A percentile compares a stretch with the other conserved stretches of the same genome.
Evolutionary conservation across 2,329 filamentous ascomycete species (phyloP).

Genomic region (Sphaerulina populicola): DNA sequence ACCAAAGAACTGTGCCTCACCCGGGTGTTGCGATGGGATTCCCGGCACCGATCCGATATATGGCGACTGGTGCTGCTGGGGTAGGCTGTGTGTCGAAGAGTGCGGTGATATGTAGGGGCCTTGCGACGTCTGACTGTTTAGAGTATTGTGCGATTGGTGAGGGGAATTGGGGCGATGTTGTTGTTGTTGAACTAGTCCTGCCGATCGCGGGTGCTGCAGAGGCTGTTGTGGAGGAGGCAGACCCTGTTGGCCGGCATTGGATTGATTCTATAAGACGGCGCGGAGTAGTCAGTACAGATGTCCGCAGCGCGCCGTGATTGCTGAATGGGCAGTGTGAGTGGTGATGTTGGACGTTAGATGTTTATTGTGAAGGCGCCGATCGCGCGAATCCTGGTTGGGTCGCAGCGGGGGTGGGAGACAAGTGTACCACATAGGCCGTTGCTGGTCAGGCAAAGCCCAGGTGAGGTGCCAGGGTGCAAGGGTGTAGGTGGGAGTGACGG

Average conservation of each 20-base stretch:
- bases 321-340: conserved; percentile 9
- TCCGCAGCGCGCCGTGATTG: conserved; percentile 12
- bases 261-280: conserved; percentile 23
- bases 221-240: conserved; percentile 54
- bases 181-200: conserved; percentile 65
- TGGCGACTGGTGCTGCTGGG: conserved; percentile 45
- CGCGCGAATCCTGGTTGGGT: conserved; percentile 15
- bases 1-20: conserved; percentile 66
- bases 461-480: conserved; percentile 9
- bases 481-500: conserved; percentile 9
- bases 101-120: conserved; percentile 61
- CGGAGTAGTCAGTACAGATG: conserved; percentile 16
- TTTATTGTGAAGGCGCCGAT: conserved; percentile 16
- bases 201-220: conserved; percentile 62
- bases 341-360: conserved; percentile 11
- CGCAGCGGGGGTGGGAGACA: conserved; percentile 2
- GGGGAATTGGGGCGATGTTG: conserved; percentile 61
- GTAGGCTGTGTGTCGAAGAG: conserved; percentile 50
- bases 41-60: conserved; percentile 62
- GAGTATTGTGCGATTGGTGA: conserved; percentile 46
- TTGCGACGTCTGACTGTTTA: conserved; percentile 46
- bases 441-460: conserved; percentile 8
- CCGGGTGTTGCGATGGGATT: conserved; percentile 52
- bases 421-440: conserved; percentile 2
- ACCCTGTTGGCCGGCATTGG: conserved; percentile 49